Conservation (phyloP, 2,329 filamentous ascomycete species). For the Ascochyta viciae-villosae region DNA sequence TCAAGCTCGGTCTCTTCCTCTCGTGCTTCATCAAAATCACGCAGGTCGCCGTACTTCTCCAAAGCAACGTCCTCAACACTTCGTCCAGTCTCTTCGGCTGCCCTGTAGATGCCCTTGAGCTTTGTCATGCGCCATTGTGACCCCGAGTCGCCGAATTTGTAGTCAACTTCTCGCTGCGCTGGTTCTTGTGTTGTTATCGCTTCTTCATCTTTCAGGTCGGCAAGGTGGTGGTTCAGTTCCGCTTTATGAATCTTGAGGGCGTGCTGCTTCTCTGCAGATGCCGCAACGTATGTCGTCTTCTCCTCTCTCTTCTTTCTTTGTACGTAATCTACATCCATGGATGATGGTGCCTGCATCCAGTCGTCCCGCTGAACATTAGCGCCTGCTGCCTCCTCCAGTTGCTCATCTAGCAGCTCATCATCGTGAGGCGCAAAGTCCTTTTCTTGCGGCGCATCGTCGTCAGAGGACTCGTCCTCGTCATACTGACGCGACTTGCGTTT, state of each 20-base stretch:
- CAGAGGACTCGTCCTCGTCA: conserved; percentile 39
- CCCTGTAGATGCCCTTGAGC: conserved; percentile 81
- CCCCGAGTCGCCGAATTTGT: conserved; percentile 87
- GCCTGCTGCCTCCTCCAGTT: conserved; percentile 47
- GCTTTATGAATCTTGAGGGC: conserved; percentile 77
- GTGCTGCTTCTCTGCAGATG: conserved; percentile 63
- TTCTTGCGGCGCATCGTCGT: conserved; percentile 47
- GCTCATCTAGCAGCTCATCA: conserved; percentile 54
- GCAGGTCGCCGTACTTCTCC: conserved; percentile 80
- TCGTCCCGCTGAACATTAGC: conserved; percentile 72
- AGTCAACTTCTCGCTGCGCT: conserved; percentile 70
- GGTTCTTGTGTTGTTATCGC: conserved; percentile 52
- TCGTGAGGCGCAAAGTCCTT: conserved; percentile 54
- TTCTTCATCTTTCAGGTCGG: conserved; percentile 58
- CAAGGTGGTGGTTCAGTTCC: conserved; percentile 79
- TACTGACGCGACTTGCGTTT: conserved; percentile 46
- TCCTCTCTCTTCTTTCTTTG: conserved; percentile 63
- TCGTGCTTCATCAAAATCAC: conserved; percentile 87
- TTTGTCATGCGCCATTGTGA: conserved; percentile 98
- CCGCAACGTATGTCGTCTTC: conserved; percentile 52
- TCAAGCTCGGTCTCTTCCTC: conserved; percentile 95
- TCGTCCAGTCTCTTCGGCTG: conserved; percentile 76
- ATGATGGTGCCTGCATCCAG: conserved; percentile 93
- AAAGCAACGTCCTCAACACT: conserved; percentile 81
- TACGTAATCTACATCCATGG: conserved; percentile 83